Evolutionary conservation across 768 basidiomycete genomes (phyloP), one percentile per base, ranked within the genome.

Genomic region (Boletus edulis): DNA sequence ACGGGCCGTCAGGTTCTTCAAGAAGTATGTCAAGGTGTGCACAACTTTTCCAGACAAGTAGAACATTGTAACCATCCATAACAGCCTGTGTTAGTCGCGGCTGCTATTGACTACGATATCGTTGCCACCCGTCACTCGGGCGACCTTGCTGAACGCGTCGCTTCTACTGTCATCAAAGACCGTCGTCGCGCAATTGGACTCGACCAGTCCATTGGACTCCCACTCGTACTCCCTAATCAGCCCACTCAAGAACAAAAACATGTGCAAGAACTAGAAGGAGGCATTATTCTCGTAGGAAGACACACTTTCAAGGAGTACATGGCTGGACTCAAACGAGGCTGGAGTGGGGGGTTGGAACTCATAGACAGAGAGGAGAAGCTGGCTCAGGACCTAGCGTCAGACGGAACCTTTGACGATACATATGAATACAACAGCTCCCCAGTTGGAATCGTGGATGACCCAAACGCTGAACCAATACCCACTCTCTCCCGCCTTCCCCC

Each of bases 221-320:
- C 70, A 51, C 72, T 81, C 64, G 59, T 77, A 46, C 67, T 85
- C n/a, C 81, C 86, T 15, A 77, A 79, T 24, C 76, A 81, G 55
- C 78, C 75, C 46, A 73, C 83, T 27, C 78, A 74, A 1, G 76
- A 79, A 13, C 80, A 83, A 62, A 76, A 76, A 44, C 80, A 77
- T 4, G 70, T 77, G 54, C 79, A 81, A 18, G 84, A 87, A 57
- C 75, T 91, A 10, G 82, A 85, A n/a, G 94, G 94, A 13, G 96
- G 95, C 2, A 79, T 85, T 39, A 79, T 97, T 53, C 75, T 99
- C 53, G 71, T 99, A 31, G 97, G 97, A 4, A 83, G 97, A 47
- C 84, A 90, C 35, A 89, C 92, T 1, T 81, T 96, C 72, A 99
- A 98, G 75, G 97, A 99, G 74, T 98, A 91, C 70, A 83, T 98